Base-by-base conservation (phyloP, 1,284 basidiomycete species). In the Rhodotorula sp. region DNA sequence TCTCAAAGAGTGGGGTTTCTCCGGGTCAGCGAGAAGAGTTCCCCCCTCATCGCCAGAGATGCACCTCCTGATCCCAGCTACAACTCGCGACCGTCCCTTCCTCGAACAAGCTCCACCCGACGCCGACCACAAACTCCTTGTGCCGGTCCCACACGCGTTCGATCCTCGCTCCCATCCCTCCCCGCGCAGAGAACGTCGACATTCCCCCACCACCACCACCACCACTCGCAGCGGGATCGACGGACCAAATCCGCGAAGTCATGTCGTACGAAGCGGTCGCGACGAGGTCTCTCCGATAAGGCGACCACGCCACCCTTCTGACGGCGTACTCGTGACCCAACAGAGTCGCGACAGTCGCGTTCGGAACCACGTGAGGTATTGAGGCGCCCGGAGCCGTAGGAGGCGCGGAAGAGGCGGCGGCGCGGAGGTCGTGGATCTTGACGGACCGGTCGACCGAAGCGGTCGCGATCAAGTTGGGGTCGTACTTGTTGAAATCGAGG, bases 201-300 rank as follows among this genome's bases (percentile, higher is more conserved):
- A 7, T 82, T 30, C 26, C 49, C n/a, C 14, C 60, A 1, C 17
- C 51, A 44, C 83, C 30, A 85, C 86, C 70, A 84, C 85, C 89
- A 87, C 90, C 78, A 87, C 65, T 20, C 14, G 56, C 45, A 18
- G 56, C 60, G 15, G 70, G 30, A 26, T 86, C 89, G 20, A 76
- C 68, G 45, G 56, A 17, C 81, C 84, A 97, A 87, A 95, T 84
- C 80, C 92, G 84, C 80, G 91, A 93, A 3, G 92, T 93, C 95
- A 98, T 99, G 80, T 99, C 95, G 81, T 98, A 99, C 74, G 90
- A 89, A 29, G 90, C 91, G 63, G 87, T 90, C 0, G 91, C 90
- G 33, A 98, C 82, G 15, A 94, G 78, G 76, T 92, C 88, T 3
- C 89, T 82, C n/a, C 78, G 79, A 72, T 85, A 86, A 18, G 84